phyloP scores from a whole-genome alignment of 2,329 filamentous ascomycete species.

The Fusarium caatingaense region DNA sequence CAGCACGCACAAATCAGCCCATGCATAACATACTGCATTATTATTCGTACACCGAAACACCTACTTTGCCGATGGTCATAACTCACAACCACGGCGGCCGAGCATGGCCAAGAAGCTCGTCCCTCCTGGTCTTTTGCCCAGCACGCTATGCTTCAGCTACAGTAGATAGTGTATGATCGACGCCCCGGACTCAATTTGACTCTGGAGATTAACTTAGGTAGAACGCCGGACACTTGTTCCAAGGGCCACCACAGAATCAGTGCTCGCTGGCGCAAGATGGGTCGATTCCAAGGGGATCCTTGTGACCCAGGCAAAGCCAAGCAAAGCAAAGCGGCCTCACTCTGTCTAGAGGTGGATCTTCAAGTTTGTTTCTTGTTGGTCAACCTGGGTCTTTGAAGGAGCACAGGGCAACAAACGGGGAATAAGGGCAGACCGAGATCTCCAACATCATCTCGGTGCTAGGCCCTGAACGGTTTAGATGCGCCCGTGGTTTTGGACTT shows the following conservation, averaged over 20 bases:
- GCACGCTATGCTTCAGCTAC: slow-evolving; percentile 43
- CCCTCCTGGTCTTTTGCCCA: slow-evolving; percentile 32
- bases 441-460: slow-evolving; percentile 38
- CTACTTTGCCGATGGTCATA: slow-evolving; percentile 6
- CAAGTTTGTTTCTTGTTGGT: slow-evolving; percentile 34
- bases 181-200: slow-evolving; percentile 39
- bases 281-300: slow-evolving; percentile 35
- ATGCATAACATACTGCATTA: slow-evolving; percentile 43
- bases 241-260: slow-evolving; percentile 43
- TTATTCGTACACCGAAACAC: slow-evolving; percentile 21
- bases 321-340: slow-evolving; percentile 33
- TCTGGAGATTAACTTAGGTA: slow-evolving; percentile 33
- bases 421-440: slow-evolving; percentile 18
- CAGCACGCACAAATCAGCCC: slow-evolving; percentile 34
- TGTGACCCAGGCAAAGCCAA: slow-evolving; percentile 18
- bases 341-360: slow-evolving; percentile 35
- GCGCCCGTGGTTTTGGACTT: slow-evolving; percentile 39
- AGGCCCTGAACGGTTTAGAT: slow-evolving; percentile 20
- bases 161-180: slow-evolving; percentile 47
- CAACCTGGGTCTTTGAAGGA: slow-evolving; percentile 8
- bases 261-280: slow-evolving; percentile 40
- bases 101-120: slow-evolving; percentile 11
- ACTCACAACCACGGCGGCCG: neutral
- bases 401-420: slow-evolving; percentile 19
- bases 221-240: slow-evolving; percentile 10